Evolutionary conservation across 306 rosid genomes (phyloP).

Genomic region (Cicer arietinum): DNA sequence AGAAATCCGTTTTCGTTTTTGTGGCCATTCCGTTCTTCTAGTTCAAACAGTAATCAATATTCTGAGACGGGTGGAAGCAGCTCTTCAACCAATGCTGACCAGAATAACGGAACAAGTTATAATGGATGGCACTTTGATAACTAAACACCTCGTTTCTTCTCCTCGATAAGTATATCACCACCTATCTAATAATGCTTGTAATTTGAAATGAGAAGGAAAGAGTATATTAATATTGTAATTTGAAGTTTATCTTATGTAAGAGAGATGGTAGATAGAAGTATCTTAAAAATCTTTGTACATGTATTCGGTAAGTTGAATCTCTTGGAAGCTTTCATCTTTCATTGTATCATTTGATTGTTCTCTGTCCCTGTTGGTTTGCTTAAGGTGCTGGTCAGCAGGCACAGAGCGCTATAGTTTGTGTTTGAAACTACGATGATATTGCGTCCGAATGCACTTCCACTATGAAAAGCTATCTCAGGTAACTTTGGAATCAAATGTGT

Average conservation of each 20-base stretch:
- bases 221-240: constrained; percentile 37
- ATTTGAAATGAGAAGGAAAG: constrained; percentile 40
- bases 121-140: constrained; percentile 57
- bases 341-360: constrained; percentile 28
- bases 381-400: not conserved
- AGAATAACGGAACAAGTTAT: constrained; percentile 51
- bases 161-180: constrained; percentile 27
- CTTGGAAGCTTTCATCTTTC: constrained; percentile 26
- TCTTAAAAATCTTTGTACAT: constrained; percentile 49
- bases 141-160: constrained; percentile 34
- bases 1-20: constrained; percentile 54
- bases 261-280: constrained; percentile 38
- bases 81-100: constrained; percentile 53
- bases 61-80: constrained; percentile 56
- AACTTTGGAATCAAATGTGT: not conserved
- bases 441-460: not conserved
- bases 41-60: constrained; percentile 49
- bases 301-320: constrained; percentile 43
- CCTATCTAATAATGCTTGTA: constrained; percentile 43
- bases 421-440: not conserved
- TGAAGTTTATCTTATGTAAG: constrained; percentile 36
- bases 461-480: not conserved
- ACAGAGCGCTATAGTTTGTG: not conserved
- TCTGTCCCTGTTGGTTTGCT: constrained; percentile 25
- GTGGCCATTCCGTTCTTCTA: constrained; percentile 73